These are phyloP conservation scores for Umbelopsis isabellina DNA, from an alignment of 192 early-diverging fungal species.

Conservation along the genomic window DNA sequence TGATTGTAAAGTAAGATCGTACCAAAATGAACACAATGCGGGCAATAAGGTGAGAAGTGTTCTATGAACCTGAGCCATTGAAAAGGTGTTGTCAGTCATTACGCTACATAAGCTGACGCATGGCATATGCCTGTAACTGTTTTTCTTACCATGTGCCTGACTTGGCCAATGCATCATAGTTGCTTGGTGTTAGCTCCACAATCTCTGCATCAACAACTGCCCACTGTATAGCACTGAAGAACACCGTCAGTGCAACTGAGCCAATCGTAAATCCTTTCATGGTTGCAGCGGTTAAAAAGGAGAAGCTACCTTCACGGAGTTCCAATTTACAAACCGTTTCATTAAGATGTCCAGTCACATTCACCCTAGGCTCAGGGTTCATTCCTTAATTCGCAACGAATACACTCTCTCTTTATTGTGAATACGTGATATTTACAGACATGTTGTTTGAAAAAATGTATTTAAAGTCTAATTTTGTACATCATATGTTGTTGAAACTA, in stretches of 20 bases:
- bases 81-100: not conserved
- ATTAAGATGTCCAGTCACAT: too few species aligned
- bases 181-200: constrained; percentile 3
- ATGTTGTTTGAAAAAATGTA: too few species aligned
- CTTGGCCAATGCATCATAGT: not conserved
- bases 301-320: not conserved
- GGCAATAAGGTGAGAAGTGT: constrained; percentile 51
- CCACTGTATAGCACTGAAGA: not conserved
- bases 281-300: not conserved
- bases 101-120: too few species aligned
- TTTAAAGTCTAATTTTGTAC: not conserved
- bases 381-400: not conserved
- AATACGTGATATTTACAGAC: too few species aligned
- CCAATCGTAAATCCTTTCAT: constrained; percentile 9
- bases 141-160: constrained; percentile 8
- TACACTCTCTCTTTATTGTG: not conserved
- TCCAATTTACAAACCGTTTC: too few species aligned
- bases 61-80: constrained; percentile 52
- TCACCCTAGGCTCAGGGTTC: too few species aligned
- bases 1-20: not conserved
- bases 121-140: too few species aligned
- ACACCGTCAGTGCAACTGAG: not conserved
- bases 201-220: not conserved
- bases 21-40: constrained; percentile 49
- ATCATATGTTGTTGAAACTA: not conserved